Percentiles rank a stretch among this genome's conserved stretches.
These are phyloP conservation scores for Rhizomucor pusillus DNA, from an alignment of 371 early-diverging fungal genomes.

Conservation along the genomic window DNA sequence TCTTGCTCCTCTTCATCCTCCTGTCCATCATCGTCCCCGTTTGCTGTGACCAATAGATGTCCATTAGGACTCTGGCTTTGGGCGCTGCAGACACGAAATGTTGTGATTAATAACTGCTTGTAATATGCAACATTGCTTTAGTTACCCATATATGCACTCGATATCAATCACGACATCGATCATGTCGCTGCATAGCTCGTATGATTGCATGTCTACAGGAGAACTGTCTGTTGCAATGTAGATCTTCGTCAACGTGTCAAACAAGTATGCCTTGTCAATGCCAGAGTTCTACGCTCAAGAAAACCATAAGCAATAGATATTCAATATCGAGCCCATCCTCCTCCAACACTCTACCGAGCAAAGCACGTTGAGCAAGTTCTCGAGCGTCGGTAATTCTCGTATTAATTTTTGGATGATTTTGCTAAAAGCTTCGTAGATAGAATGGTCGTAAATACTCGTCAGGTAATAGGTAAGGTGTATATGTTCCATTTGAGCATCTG, in stretches of 20 bases:
- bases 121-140: neutral
- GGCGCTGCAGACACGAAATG: constrained; percentile 20
- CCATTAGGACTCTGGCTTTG: constrained; percentile 33
- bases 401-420: constrained; percentile 93
- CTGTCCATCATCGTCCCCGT: constrained; percentile 9
- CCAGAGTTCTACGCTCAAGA: constrained; percentile 92
- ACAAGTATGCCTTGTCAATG: constrained; percentile 94
- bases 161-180: constrained; percentile 92
- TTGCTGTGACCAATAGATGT: constrained; percentile 7
- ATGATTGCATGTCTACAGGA: constrained; percentile 91
- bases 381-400: constrained; percentile 82
- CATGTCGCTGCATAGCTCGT: constrained; percentile 93
- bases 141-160: constrained; percentile 75
- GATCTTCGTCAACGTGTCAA: constrained; percentile 86
- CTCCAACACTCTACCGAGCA: constrained; percentile 86
- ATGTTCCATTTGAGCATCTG: constrained; percentile 78
- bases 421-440: constrained; percentile 93
- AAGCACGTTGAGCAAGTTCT: constrained; percentile 89
- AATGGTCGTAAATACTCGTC: constrained; percentile 94
- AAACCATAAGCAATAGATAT: too few relatives aligned
- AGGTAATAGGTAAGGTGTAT: constrained; percentile 82
- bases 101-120: neutral
- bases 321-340: too few relatives aligned
- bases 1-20: neutral
- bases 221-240: constrained; percentile 95